Percentiles rank a stretch among this genome's conserved stretches.
Evolutionary conservation across 2,329 filamentous ascomycete genomes (phyloP).

Genomic region (Thermoascus crustaceus): DNA sequence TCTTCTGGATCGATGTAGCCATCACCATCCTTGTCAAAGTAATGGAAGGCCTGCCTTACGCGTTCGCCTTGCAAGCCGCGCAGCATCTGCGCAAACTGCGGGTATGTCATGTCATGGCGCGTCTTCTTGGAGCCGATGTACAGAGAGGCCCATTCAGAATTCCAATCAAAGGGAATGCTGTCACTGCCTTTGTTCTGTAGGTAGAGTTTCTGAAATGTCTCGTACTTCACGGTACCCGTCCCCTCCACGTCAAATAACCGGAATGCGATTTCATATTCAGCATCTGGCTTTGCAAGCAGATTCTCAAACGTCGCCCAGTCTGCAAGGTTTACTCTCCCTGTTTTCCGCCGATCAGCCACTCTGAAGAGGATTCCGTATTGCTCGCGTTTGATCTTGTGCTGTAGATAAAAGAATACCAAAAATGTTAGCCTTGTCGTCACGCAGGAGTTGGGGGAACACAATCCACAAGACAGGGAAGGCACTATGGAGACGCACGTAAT

Average conservation of each 20-base stretch:
- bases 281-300: conserved; percentile 84
- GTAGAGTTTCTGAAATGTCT: conserved; percentile 77
- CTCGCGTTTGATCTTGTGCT: conserved; percentile 97
- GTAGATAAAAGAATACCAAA: conserved; percentile 10
- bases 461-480: too few relatives aligned
- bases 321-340: conserved; percentile 64
- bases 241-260: conserved; percentile 85
- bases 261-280: conserved; percentile 98
- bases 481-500: conserved; percentile 64
- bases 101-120: conserved; percentile 86
- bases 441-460: conserved; percentile 1
- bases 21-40: conserved; percentile 83
- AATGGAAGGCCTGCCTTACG: conserved; percentile 88
- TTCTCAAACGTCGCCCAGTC: conserved; percentile 96
- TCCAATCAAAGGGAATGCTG: conserved; percentile 91
- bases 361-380: conserved; percentile 91
- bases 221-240: conserved; percentile 78
- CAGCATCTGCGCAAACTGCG: conserved; percentile 96
- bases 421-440: conserved; percentile 13
- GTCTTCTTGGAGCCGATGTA: conserved; percentile 86
- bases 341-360: conserved; percentile 72
- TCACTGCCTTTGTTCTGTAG: conserved; percentile 79
- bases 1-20: conserved; percentile 89
- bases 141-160: conserved; percentile 89
- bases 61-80: conserved; percentile 92